Evolutionary conservation across 805 yeast species (phyloP).

Genomic region (Sugiyamaella valdiviana): DNA sequence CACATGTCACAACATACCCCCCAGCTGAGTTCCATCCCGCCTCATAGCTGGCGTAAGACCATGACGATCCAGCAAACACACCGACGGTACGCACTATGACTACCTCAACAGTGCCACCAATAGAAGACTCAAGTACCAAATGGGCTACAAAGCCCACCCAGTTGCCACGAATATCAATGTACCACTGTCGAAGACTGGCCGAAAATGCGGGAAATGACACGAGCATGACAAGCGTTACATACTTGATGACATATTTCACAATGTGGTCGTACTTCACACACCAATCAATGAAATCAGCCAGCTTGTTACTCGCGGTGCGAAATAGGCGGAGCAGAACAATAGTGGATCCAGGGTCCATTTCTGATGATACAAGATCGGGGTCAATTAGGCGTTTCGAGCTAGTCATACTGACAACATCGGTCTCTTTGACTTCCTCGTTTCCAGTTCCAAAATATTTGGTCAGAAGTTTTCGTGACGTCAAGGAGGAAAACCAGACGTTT

Average conservation of each 20-base stretch:
- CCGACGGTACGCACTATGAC: conserved; percentile 45
- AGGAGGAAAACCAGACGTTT: conserved; percentile 42
- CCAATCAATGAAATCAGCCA: conserved; percentile 22
- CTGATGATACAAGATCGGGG: too few relatives aligned
- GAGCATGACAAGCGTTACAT: conserved; percentile 40
- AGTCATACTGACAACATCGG: conserved; percentile 10
- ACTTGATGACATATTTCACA: conserved; percentile 43
- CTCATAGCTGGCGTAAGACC: conserved; percentile 45
- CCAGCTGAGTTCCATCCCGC: conserved; percentile 32
- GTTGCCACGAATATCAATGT: conserved; percentile 41
- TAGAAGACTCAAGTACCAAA: conserved; percentile 44
- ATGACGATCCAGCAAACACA: conserved; percentile 41
- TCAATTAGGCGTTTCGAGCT: background rate
- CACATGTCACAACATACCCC: conserved; percentile 37
- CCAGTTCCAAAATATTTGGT: conserved; percentile 33
- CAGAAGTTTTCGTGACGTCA: conserved; percentile 32
- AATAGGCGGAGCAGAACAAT: too few relatives aligned
- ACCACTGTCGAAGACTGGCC: conserved; percentile 45
- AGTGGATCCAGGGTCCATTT: too few relatives aligned
- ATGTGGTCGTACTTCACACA: conserved; percentile 28
- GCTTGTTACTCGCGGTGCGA: conserved; percentile 8
- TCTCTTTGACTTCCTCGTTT: conserved; percentile 13
- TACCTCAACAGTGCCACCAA: conserved; percentile 46
- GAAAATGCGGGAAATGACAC: conserved; percentile 48
- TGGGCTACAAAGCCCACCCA: conserved; percentile 53